Evolutionary conservation across 2,329 filamentous ascomycete genomes (phyloP).

Genomic region (Apiospora pterosperma): DNA sequence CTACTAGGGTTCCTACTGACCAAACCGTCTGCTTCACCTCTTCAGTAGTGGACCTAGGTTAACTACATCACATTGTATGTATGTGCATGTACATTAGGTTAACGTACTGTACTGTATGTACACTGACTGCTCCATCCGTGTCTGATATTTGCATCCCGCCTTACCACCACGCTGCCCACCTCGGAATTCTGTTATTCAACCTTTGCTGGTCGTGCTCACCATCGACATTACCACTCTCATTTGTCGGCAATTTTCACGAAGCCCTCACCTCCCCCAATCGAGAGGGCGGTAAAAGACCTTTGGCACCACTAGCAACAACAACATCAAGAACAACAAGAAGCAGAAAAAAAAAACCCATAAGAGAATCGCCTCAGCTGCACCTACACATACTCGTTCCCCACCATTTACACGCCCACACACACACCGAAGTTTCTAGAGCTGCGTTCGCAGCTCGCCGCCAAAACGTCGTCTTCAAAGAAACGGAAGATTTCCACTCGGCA

Average conservation of each 20-base stretch:
- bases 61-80: neutral
- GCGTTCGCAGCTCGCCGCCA: conserved; percentile 65
- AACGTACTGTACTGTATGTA: neutral
- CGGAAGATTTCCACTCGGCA: conserved; percentile 57
- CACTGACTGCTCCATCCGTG: neutral
- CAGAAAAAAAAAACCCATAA: too few relatives aligned
- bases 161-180: neutral
- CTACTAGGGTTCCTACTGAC: too few relatives aligned
- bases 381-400: neutral
- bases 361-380: neutral
- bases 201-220: neutral
- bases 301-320: neutral
- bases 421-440: conserved; percentile 43
- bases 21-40: too few relatives aligned
- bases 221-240: neutral
- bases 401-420: conserved; percentile 1
- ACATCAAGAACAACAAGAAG: too few relatives aligned
- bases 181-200: neutral
- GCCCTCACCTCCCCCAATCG: neutral
- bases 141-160: conserved; percentile 2
- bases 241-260: neutral
- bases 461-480: conserved; percentile 73
- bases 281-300: neutral
- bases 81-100: neutral
- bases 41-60: neutral